Percentiles rank a stretch among this genome's conserved stretches.
phyloP scores from a whole-genome alignment of 164 flowering plant genomes.

The Pachysandra terminalis region DNA sequence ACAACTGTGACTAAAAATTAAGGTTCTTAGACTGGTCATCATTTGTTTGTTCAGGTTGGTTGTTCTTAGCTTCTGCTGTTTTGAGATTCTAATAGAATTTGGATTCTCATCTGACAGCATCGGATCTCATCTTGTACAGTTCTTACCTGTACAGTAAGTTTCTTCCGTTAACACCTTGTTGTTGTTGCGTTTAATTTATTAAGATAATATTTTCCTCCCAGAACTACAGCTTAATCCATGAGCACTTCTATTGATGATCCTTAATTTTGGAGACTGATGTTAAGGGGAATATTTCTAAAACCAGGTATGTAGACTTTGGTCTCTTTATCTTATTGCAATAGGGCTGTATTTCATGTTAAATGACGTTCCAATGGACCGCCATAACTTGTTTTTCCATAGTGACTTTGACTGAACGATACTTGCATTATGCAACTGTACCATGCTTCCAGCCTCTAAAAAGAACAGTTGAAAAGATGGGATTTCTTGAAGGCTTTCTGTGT shows the following conservation, averaged over 20 bases:
- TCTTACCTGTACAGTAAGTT: conserved; percentile 32
- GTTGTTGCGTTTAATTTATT: conserved; percentile 8
- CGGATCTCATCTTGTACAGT: conserved; percentile 23
- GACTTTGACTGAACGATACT: too few relatives aligned
- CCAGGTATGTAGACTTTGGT: background rate
- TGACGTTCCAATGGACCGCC: too few relatives aligned
- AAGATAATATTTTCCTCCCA: background rate
- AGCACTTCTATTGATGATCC: background rate
- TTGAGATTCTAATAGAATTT: conserved; percentile 11
- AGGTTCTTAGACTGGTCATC: conserved; percentile 3
- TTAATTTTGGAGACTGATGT: background rate
- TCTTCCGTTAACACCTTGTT: conserved; percentile 8
- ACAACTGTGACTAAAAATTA: background rate
- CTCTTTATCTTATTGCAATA: too few relatives aligned
- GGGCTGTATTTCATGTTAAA: too few relatives aligned
- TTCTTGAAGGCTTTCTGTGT: too few relatives aligned
- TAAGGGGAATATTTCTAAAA: background rate
- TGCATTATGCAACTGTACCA: too few relatives aligned
- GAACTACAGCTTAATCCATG: background rate
- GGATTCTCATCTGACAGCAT: background rate
- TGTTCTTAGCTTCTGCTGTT: background rate
- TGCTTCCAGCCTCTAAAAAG: too few relatives aligned
- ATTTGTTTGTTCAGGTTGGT: conserved; percentile 1
- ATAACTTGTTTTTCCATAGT: too few relatives aligned
- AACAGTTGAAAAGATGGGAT: too few relatives aligned